A percentile compares a stretch with the other conserved stretches of the same genome.
Evolutionary conservation across 2,329 filamentous ascomycete genomes (phyloP).

Genomic region (Parastagonospora nodorum): DNA sequence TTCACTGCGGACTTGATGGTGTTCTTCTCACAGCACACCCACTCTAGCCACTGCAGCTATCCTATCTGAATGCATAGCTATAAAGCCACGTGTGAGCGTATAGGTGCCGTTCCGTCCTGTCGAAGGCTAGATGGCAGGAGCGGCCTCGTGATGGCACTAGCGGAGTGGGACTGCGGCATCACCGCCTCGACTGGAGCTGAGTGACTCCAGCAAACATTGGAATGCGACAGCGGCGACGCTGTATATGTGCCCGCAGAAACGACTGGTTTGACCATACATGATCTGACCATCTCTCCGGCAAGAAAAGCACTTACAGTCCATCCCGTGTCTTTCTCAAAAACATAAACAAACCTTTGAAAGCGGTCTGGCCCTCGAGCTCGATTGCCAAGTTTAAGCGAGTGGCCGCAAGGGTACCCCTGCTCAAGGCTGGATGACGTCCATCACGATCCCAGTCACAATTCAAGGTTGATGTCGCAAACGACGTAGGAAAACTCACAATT

Average conservation of each 20-base stretch:
- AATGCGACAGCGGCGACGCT: too few species aligned
- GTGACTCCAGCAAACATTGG: too few species aligned
- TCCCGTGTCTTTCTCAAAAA: background rate
- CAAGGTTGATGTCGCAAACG: too few species aligned
- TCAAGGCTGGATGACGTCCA: conserved; percentile 2
- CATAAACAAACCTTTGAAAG: background rate
- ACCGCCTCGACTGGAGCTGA: conserved; percentile 1
- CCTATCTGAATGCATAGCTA: too few species aligned
- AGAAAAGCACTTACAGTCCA: background rate
- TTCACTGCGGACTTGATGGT: too few species aligned
- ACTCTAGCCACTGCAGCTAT: background rate
- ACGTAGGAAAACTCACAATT: background rate
- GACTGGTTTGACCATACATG: background rate
- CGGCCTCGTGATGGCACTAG: background rate
- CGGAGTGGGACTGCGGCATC: background rate
- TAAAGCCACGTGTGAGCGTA: background rate
- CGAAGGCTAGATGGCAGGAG: background rate
- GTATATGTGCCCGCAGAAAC: background rate
- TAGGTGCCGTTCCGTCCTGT: background rate
- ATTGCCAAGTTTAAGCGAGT: background rate
- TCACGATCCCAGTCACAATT: background rate
- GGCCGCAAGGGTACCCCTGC: background rate
- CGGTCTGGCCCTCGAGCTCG: too few species aligned
- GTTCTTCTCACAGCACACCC: too few species aligned
- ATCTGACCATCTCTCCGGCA: background rate